Base-by-base conservation (phyloP, 1,284 basidiomycete genomes). In the Cystobasidiaceae sp. region DNA sequence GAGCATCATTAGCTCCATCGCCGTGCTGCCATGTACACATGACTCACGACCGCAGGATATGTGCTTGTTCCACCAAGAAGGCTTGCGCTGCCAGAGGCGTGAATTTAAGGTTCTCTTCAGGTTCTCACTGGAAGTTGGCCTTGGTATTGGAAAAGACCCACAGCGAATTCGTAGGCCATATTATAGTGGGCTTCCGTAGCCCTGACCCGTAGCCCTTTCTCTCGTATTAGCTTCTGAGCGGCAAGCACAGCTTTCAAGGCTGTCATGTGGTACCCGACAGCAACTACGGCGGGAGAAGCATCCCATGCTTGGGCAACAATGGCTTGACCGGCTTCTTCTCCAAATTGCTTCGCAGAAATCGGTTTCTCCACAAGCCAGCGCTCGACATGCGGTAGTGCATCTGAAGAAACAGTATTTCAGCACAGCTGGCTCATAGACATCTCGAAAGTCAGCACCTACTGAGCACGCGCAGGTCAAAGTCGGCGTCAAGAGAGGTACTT, bases 221-320 rank as follows among this genome's bases (percentile, higher is more conserved):
- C 91, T 73, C 89, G 81, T 74, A 97, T 89, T 75, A 97, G 92
- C 69, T 87, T 84, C 80, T 97, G 96, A 89, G 97, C 97, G 83
- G 87, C 87, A 79, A 96, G 91, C 21, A 94, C 91, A 48, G 89
- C 92, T 77, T 88, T 89, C 73, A 94, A 82, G 78, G 93, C 93
- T 68, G 90, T 85, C 67, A 93, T 80, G 90, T 94, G 93, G 75
- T 83, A 83, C 1, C 74, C 74, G 11, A 71, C 72, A 7, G 67
- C 72, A 15, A 71, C 67, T 9, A 70, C 50, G 3, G 61, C 66
- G 8, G 45, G 52, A 5, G 33, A 54, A 28, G 39, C 13, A 15
- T 44, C 32, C 15, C 68, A 72, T 4, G 69, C 69, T 23, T 63
- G 25, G 17, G 55, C 45, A 27, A 71, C 70, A 15, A 68, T 62